Base-by-base conservation (phyloP, 164 flowering plant species). In the Berberis thunbergii region DNA sequence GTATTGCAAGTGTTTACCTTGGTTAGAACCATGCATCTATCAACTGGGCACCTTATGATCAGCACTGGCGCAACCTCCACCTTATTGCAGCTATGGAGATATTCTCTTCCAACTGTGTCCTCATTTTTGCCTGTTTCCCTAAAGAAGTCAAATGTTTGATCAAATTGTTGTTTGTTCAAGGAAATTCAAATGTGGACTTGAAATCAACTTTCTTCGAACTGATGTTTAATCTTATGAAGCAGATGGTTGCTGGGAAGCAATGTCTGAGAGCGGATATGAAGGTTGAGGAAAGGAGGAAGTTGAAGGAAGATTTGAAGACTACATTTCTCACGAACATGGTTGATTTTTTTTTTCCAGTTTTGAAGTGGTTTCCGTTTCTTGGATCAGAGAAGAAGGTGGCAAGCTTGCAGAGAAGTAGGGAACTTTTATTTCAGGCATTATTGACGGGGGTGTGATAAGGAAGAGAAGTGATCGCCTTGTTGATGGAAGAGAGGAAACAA, bases 41-140 rank as follows among this genome's bases (percentile, higher is more conserved):
- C 3, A 52, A 43, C 2, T 67, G 60, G 48, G 45, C 77, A 7
- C 70, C 70, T 1, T 69, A 72, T 49, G 78, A 77, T 4, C 74
- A 70, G 26, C 73, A 79, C 65, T 77, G 80, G 83, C 76, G 80
- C 46, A 67, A 62, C 64, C 81, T 77, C 52, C 75, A 72, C 44
- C 79, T 76, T 40, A 38, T 75, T n/a, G 2, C 45, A 4, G 4
- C 74, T 3, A 55, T 61, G 4, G 81, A 77, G 4, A 59, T 77
- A 13, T 70, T 80, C 63, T 77, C 83, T 2, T 10, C 74, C 1
- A 45, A 45, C 43, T 66, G 79, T 41, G 70, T 80, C 7, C 70
- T 67, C 46, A 3, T 12, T 12, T 73, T 69, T 42, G 56, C 55
- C 3, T 44, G 55, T 26, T 43, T 70, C 43, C 60, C 80, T 42